Conservation (phyloP, 164 flowering plant genomes). For the Kingdonia uniflora region DNA sequence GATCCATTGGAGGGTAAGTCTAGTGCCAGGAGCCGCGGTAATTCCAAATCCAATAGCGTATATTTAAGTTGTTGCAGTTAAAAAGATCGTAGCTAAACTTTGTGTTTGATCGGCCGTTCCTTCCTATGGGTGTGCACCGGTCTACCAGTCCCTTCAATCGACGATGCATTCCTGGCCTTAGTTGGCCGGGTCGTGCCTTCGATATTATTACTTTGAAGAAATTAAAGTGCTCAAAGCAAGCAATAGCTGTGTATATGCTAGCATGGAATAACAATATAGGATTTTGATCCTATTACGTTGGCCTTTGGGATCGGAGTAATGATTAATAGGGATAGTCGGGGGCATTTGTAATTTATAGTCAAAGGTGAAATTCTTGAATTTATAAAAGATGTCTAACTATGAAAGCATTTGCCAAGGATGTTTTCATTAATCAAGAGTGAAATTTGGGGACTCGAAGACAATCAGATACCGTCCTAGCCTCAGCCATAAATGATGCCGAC, state of each 20-base stretch:
- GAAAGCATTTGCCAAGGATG: slow-evolving; percentile 2
- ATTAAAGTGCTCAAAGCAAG: too few relatives aligned
- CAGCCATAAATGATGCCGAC: neutral
- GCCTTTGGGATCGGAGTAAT: slow-evolving; percentile 1
- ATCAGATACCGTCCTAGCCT: neutral
- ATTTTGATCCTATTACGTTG: neutral
- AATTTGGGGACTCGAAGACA: neutral
- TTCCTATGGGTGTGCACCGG: neutral
- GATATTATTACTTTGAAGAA: neutral
- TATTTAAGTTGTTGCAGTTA: neutral
- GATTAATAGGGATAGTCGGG: neutral
- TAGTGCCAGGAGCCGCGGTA: neutral
- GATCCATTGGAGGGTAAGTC: too few relatives aligned
- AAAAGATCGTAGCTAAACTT: neutral
- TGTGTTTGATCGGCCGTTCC: neutral
- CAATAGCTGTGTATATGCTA: too few relatives aligned
- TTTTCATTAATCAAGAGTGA: neutral
- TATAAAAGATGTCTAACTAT: neutral
- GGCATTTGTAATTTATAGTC: neutral
- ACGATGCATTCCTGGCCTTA: slow-evolving; percentile 1
- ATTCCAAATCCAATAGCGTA: neutral
- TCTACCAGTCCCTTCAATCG: neutral
- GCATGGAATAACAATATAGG: too few relatives aligned
- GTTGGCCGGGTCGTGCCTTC: slow-evolving; percentile 1
- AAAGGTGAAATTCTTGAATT: slow-evolving; percentile 4